Conservation (phyloP, 1,284 basidiomycete genomes). For the Leccinum huronense region DNA sequence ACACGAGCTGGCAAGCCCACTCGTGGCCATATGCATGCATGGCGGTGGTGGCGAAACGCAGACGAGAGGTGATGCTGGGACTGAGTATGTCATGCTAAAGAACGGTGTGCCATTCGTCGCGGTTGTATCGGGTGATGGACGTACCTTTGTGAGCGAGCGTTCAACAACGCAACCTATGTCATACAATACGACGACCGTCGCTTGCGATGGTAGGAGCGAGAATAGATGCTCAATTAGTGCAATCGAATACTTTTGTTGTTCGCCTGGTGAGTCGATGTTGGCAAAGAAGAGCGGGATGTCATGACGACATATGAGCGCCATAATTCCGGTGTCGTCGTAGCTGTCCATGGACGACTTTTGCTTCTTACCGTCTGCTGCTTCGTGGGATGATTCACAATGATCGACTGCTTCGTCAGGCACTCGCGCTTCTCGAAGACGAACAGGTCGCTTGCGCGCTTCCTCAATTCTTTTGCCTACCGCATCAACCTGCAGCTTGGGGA, state of each 20-base stretch:
- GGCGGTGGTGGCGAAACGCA: neutral
- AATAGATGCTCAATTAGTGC: neutral
- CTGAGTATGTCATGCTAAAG: neutral
- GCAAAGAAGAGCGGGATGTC: neutral
- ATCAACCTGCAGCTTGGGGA: neutral
- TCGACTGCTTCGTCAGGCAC: neutral
- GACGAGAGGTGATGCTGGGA: neutral
- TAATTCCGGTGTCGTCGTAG: constrained; percentile 1
- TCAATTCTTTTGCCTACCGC: neutral
- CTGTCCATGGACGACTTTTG: constrained; percentile 1
- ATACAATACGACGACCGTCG: neutral
- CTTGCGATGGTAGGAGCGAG: neutral
- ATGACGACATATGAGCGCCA: constrained; percentile 1
- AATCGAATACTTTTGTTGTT: constrained; percentile 2
- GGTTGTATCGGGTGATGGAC: neutral
- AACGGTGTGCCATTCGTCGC: neutral
- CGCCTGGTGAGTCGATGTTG: constrained; percentile 1
- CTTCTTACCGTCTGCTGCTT: neutral
- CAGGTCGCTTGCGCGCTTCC: neutral
- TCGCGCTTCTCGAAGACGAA: neutral
- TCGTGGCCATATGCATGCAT: neutral
- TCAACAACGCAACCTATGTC: neutral
- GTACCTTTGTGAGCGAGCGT: neutral
- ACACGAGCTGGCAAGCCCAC: neutral
- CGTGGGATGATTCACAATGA: neutral